Percentiles rank a stretch among this genome's conserved stretches.
Conservation (phyloP, 2,329 filamentous ascomycete genomes). For the Hymenoscyphus infarciens region DNA sequence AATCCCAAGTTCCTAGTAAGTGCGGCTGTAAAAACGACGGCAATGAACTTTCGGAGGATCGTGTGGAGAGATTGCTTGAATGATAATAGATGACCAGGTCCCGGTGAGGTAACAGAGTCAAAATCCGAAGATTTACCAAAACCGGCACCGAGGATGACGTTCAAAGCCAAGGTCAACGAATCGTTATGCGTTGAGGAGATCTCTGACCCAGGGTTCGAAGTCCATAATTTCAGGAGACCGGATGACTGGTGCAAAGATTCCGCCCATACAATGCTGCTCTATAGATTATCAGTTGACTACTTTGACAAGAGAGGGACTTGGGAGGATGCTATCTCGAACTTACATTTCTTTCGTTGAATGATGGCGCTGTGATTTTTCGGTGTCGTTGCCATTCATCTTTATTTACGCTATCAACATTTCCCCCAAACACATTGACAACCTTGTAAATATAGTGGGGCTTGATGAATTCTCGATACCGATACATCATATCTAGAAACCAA, state of each 20-base stretch:
- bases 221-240: constrained; percentile 32
- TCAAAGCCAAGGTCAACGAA: constrained; percentile 47
- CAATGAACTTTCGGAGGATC: constrained; percentile 8
- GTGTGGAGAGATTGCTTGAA: constrained; percentile 14
- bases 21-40: background rate
- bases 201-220: background rate
- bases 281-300: background rate
- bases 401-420: constrained; percentile 34
- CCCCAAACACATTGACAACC: constrained; percentile 33
- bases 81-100: constrained; percentile 17
- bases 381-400: constrained; percentile 41
- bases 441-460: constrained; percentile 17
- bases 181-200: constrained; percentile 30
- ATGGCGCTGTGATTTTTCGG: constrained; percentile 39
- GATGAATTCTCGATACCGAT: constrained; percentile 14
- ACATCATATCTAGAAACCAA: background rate
- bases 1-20: background rate
- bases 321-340: background rate
- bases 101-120: constrained; percentile 6
- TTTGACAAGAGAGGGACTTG: background rate
- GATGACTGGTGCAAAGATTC: constrained; percentile 34
- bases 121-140: constrained; percentile 36
- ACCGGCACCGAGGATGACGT: constrained; percentile 49
- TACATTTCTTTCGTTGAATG: constrained; percentile 41
- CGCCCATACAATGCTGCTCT: constrained; percentile 38